Evolutionary conservation across 768 basidiomycete genomes (phyloP).

Genomic region (Leccinum obscurum): DNA sequence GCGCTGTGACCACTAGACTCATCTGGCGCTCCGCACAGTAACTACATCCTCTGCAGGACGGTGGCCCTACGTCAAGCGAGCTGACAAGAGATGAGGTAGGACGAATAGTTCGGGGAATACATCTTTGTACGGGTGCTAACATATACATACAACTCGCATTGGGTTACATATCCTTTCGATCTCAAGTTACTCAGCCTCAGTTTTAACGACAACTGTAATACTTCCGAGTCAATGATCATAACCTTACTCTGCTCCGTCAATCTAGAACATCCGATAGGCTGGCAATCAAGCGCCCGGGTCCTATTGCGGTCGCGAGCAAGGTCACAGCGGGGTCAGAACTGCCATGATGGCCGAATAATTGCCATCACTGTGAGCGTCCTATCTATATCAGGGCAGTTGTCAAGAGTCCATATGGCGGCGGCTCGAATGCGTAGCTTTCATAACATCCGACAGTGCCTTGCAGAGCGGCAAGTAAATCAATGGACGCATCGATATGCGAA

Average conservation of each 20-base stretch:
- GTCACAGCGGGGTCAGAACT: background rate
- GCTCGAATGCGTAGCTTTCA: background rate
- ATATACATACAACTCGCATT: background rate
- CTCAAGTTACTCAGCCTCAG: background rate
- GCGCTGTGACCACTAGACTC: background rate
- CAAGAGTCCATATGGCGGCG: background rate
- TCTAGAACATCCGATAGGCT: background rate
- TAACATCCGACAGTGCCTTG: background rate
- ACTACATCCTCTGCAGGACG: no score
- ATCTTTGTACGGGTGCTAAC: background rate
- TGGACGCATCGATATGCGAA: background rate
- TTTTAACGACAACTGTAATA: background rate
- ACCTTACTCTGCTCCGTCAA: background rate
- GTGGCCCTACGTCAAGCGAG: no score
- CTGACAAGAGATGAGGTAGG: no score
- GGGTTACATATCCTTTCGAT: background rate
- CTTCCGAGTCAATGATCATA: background rate
- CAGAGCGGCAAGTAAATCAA: background rate
- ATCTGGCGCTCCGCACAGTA: background rate
- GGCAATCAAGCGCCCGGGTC: background rate
- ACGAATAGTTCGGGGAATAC: no score
- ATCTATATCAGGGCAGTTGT: background rate
- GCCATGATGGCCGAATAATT: background rate
- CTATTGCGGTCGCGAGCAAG: background rate
- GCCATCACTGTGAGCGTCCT: background rate